These are phyloP conservation scores for Candida ipomoeae DNA, from an alignment of 805 yeast species.

Conservation along the genomic window DNA sequence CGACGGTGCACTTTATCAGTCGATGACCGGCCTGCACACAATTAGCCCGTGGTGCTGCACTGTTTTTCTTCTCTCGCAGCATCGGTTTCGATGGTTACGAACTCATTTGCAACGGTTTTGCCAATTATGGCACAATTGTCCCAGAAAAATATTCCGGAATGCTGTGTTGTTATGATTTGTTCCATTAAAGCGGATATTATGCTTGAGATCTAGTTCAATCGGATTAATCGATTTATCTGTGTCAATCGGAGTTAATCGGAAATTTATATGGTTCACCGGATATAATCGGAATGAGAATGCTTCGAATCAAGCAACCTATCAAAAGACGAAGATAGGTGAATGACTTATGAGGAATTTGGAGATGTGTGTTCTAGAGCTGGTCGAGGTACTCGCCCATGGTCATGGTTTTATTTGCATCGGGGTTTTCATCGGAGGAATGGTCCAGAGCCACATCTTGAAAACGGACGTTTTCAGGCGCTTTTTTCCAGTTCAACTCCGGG, in stretches of 20 bases:
- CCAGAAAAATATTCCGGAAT: too few relatives aligned
- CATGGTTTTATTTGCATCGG: constrained; percentile 16
- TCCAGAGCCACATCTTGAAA: not conserved
- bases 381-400: constrained; percentile 18
- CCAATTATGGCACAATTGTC: not conserved
- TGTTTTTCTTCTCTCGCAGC: constrained; percentile 3
- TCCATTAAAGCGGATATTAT: too few relatives aligned
- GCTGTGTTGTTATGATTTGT: too few relatives aligned
- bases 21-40: not conserved
- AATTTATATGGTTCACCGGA: too few relatives aligned
- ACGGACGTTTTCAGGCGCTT: not conserved
- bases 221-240: too few relatives aligned
- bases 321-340: too few relatives aligned
- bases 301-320: too few relatives aligned
- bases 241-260: too few relatives aligned
- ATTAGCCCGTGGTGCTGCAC: not conserved
- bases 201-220: too few relatives aligned
- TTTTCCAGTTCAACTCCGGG: constrained; percentile 6
- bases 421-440: not conserved
- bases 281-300: too few relatives aligned
- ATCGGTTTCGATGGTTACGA: not conserved
- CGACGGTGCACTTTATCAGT: not conserved
- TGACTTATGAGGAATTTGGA: too few relatives aligned
- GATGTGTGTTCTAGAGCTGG: not conserved
- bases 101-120: not conserved